Evolutionary conservation across 2,329 filamentous ascomycete genomes (phyloP).

Genomic region (Emergomyces africanus): DNA sequence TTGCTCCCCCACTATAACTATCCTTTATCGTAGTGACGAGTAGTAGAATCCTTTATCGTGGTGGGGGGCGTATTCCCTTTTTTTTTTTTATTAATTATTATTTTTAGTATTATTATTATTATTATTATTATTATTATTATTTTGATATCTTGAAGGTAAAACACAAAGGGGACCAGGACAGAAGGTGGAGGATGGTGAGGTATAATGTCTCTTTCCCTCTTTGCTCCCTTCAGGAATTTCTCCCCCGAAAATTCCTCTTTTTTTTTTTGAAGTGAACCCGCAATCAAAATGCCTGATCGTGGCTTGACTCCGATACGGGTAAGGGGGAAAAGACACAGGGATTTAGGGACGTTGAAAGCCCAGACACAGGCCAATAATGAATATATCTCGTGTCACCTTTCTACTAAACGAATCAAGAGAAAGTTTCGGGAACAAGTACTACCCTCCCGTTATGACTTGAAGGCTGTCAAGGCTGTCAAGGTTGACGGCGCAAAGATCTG

Average conservation of each 20-base stretch:
- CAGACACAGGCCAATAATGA: background rate
- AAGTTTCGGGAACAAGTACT: background rate
- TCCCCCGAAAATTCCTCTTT: background rate
- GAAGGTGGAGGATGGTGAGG: background rate
- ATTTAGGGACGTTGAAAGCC: background rate
- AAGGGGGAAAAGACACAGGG: slow-evolving; percentile 11
- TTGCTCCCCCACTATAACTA: too few relatives aligned
- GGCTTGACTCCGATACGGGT: slow-evolving; percentile 21
- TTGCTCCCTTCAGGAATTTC: background rate
- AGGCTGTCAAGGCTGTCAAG: background rate
- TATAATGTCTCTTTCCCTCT: too few relatives aligned
- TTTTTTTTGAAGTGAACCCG: background rate
- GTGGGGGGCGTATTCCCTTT: too few relatives aligned
- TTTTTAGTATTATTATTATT: too few relatives aligned
- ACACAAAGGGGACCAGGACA: background rate
- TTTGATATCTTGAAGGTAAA: background rate
- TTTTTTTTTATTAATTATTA: background rate
- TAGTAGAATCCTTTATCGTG: too few relatives aligned
- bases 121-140: too few relatives aligned
- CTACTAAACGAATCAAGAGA: background rate
- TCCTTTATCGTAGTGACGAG: too few relatives aligned
- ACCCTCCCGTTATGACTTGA: background rate
- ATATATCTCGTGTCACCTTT: background rate
- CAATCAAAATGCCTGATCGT: background rate
- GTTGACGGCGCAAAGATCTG: slow-evolving; percentile 12